A percentile compares a stretch with the other conserved stretches of the same genome.
phyloP scores from a whole-genome alignment of 2,329 filamentous ascomycete genomes.

The Alternaria novae-zelandiae region DNA sequence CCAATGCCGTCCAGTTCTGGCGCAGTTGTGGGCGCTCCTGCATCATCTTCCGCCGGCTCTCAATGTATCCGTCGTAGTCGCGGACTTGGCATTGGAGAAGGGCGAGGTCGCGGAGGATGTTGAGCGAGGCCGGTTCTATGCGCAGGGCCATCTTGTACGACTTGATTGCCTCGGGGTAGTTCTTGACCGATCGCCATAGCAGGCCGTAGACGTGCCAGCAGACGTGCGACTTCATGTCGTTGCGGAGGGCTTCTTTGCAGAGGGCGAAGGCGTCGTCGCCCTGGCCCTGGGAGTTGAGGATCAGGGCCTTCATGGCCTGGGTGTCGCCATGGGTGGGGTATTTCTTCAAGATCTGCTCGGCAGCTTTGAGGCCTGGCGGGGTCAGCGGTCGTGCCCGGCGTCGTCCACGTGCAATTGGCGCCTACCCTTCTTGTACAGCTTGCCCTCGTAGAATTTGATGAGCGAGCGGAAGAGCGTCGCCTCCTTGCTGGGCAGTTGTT shows the following conservation, averaged over 20 bases:
- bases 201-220: conserved; percentile 99
- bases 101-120: conserved; percentile 93
- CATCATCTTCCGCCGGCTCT: conserved; percentile 87
- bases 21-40: conserved; percentile 80
- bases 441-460: conserved; percentile 95
- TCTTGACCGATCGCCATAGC: conserved; percentile 91
- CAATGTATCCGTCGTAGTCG: conserved; percentile 91
- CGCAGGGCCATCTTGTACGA: conserved; percentile 95
- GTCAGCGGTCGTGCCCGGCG: conserved; percentile 27
- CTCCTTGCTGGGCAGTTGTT: conserved; percentile 84
- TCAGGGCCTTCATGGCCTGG: conserved; percentile 97
- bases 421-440: conserved; percentile 90
- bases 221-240: conserved; percentile 98
- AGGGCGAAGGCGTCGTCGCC: conserved; percentile 92
- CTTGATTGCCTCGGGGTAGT: conserved; percentile 99
- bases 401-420: conserved; percentile 14
- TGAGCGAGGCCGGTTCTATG: conserved; percentile 90
- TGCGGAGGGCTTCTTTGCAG: conserved; percentile 88
- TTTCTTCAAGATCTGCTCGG: conserved; percentile 95
- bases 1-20: conserved; percentile 97
- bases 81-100: conserved; percentile 95
- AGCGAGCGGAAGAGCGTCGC: conserved; percentile 91
- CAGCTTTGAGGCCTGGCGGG: conserved; percentile 79
- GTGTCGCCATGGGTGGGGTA: conserved; percentile 97
- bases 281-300: conserved; percentile 91